These are phyloP conservation scores for Tremella mesenterica DNA, from an alignment of 768 basidiomycete genomes.

Conservation along the genomic window DNA sequence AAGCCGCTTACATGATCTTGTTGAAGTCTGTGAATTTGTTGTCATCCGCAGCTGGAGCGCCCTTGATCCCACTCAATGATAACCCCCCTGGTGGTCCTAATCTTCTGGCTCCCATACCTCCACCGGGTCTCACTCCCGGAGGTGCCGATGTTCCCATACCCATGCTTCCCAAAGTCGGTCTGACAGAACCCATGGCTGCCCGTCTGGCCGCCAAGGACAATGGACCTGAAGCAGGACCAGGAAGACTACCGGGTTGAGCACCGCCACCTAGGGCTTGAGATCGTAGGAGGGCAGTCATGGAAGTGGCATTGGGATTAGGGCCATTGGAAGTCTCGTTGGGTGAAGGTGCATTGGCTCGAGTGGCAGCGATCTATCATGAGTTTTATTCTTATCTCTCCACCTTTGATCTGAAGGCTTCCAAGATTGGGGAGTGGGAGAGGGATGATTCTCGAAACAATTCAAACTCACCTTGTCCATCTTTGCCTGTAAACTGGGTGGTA, in stretches of 20 bases:
- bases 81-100: conserved; percentile 43
- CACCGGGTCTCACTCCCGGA: conserved; percentile 26
- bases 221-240: conserved; percentile 37
- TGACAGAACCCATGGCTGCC: conserved; percentile 15
- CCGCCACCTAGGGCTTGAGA: conserved; percentile 33
- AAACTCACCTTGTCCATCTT: conserved; percentile 79
- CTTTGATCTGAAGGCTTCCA: too few species aligned
- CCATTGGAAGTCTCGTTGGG: conserved; percentile 8
- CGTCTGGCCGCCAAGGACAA: conserved; percentile 48
- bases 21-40: conserved; percentile 88
- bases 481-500: conserved; percentile 81
- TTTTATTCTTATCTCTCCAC: too few species aligned
- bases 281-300: conserved; percentile 38
- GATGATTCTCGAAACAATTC: too few species aligned
- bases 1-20: conserved; percentile 74
- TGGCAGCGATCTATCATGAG: conserved; percentile 26
- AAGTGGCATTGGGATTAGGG: conserved; percentile 36
- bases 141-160: conserved; percentile 12
- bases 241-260: conserved; percentile 1
- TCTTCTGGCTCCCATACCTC: conserved; percentile 43
- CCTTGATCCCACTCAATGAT: conserved; percentile 58
- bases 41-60: conserved; percentile 53
- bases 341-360: conserved; percentile 17
- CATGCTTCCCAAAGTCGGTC: conserved; percentile 13
- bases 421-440: too few species aligned